Evolutionary conservation across 139 green algal genomes (phyloP), one percentile per base, ranked within the genome.

Genomic region (Yamagishiella unicocca): DNA sequence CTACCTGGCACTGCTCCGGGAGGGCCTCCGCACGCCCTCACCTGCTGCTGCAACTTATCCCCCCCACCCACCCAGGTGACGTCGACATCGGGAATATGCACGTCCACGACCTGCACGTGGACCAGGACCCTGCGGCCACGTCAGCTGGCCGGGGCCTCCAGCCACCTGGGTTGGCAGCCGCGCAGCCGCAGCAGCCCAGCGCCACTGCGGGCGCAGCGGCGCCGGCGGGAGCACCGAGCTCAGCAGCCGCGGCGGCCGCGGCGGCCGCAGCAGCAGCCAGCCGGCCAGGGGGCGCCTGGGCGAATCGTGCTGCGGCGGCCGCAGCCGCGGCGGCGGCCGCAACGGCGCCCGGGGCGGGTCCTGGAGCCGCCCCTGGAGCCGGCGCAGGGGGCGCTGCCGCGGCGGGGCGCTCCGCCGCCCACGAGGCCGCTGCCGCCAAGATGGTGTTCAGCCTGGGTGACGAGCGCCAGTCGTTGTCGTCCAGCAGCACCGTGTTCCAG

Each of bases 401-500:
- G 9, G 74, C 81, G 2, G 82, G 89, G 37, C 81, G 78, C 9
- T 87, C 79, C 3, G 85, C 75, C 2, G 85, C 85, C 3, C 85
- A 72, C 29, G 71, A 88, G 38, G 83, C 38, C 22, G 50, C 85
- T 1, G 46, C 58, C 5, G 90, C 94, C 17, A 93, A 91, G 84
- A 90, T 99, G 24, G 58, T 85, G 21, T 99, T 99, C 85, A 93
- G 86, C 43, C 58, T 72, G 43, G 10, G 96, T 24, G 90, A 90
- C 22, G 55, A 85, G 40, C 78, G 70, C 27, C 85, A 82, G 42
- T 68, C 74, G 35, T 85, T 99, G 62, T 5, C 85, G 0, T 24
- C 90, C 0, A 42, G 54, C 17, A 91, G 84, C 73, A 98, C 95
- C 9, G 95, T 99, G 45, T 98, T 99, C 87, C 97, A 99, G 90